A percentile compares a stretch with the other conserved stretches of the same genome.
Evolutionary conservation across 345 rosid species (phyloP).

Genomic region (Conringia planisiliqua): DNA sequence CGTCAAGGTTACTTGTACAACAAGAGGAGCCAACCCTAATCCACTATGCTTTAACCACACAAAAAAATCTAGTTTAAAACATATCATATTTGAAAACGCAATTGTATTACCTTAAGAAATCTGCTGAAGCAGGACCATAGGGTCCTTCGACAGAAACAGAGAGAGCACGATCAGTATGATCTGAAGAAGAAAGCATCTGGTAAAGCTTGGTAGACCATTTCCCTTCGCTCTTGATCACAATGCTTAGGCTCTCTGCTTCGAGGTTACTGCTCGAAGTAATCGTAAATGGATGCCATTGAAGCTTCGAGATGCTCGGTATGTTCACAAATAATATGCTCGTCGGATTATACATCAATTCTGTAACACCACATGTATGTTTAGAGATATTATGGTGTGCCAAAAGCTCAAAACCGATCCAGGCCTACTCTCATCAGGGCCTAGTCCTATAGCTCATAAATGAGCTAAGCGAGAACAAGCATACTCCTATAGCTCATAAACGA

Average conservation of each 20-base stretch:
- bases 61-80: background rate
- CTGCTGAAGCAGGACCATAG: conserved; percentile 71
- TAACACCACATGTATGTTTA: background rate
- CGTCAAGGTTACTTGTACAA: background rate
- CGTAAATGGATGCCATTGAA: conserved; percentile 96
- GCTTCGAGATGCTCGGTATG: conserved; percentile 68
- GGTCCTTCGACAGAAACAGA: conserved; percentile 79
- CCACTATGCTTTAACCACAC: background rate
- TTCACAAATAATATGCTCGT: conserved; percentile 68
- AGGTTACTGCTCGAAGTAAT: conserved; percentile 63
- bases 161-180: conserved; percentile 34
- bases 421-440: background rate
- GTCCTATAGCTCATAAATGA: background rate
- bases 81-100: background rate
- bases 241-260: conserved; percentile 62
- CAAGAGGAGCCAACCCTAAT: background rate
- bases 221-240: conserved; percentile 67
- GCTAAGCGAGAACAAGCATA: background rate
- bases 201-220: conserved; percentile 71
- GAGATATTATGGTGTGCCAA: background rate
- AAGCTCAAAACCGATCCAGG: background rate
- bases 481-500: background rate
- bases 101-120: conserved; percentile 54
- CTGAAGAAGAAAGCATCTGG: conserved; percentile 55
- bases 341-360: conserved; percentile 63